Evolutionary conservation across 805 yeast species (phyloP).

Genomic region (Ogataea paradorogensis): DNA sequence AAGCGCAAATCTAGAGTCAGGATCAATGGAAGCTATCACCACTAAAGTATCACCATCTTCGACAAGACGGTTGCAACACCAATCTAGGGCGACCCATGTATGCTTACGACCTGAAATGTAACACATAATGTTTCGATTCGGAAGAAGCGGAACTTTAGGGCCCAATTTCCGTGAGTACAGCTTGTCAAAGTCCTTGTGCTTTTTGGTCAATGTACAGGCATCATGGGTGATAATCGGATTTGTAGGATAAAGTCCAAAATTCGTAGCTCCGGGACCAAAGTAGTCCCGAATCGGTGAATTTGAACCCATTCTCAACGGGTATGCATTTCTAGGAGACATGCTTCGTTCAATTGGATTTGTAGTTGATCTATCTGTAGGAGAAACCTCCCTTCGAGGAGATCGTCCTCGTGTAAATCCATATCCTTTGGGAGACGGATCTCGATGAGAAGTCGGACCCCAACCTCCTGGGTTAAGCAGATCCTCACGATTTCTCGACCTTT

Average conservation of each 20-base stretch:
- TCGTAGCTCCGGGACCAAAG: slow-evolving; percentile 5
- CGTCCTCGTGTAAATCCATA: slow-evolving; percentile 16
- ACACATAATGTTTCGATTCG: slow-evolving; percentile 55
- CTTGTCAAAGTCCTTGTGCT: slow-evolving; percentile 46
- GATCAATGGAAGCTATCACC: slow-evolving; percentile 51
- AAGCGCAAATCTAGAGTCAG: slow-evolving; percentile 24
- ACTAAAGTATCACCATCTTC: slow-evolving; percentile 67
- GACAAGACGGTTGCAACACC: slow-evolving; percentile 53
- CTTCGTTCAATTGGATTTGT: slow-evolving; percentile 20
- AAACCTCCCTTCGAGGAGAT: slow-evolving; percentile 20
- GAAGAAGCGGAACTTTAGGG: slow-evolving; percentile 36
- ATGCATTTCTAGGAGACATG: slow-evolving; percentile 20
- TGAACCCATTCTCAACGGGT: slow-evolving; percentile 16
- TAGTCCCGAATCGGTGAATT: slow-evolving; percentile 21
- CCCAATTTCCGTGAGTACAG: slow-evolving; percentile 40
- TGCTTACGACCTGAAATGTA: slow-evolving; percentile 70
- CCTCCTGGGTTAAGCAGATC: slow-evolving; percentile 20
- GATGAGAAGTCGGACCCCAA: slow-evolving; percentile 23
- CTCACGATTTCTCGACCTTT: slow-evolving; percentile 10
- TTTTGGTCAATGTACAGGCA: slow-evolving; percentile 43
- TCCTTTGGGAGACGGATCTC: slow-evolving; percentile 24
- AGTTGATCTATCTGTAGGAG: slow-evolving; percentile 13
- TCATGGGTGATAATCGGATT: slow-evolving; percentile 39
- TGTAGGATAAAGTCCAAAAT: slow-evolving; percentile 31
- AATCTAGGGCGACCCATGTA: slow-evolving; percentile 82